Evolutionary conservation across 495 filamentous ascomycete genomes (phyloP).

Genomic region (Trichoderma reesei): DNA sequence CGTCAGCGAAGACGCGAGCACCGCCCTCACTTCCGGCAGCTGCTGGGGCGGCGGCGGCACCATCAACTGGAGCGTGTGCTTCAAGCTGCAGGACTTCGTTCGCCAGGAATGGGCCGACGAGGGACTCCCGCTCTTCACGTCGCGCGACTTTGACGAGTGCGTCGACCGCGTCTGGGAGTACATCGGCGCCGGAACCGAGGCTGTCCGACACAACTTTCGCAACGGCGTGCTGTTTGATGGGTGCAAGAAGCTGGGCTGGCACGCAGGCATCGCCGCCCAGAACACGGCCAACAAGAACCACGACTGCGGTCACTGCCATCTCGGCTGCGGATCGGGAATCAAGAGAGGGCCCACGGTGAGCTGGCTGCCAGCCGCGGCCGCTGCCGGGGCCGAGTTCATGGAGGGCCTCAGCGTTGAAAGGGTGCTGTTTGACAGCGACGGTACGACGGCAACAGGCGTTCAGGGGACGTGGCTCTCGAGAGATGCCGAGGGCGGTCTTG

Average conservation of each 20-base stretch:
- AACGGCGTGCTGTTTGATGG: slow-evolving; percentile 67
- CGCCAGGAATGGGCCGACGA: slow-evolving; percentile 71
- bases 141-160: slow-evolving; percentile 61
- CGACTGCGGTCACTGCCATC: slow-evolving; percentile 67
- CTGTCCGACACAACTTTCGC: slow-evolving; percentile 58
- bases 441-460: slow-evolving; percentile 56
- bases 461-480: slow-evolving; percentile 64
- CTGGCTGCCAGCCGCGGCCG: slow-evolving; percentile 69
- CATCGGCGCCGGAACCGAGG: slow-evolving; percentile 67
- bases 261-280: slow-evolving; percentile 61
- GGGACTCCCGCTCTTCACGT: slow-evolving; percentile 69
- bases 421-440: slow-evolving; percentile 54
- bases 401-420: slow-evolving; percentile 65
- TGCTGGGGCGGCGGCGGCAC: slow-evolving; percentile 83
- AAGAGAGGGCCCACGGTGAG: slow-evolving; percentile 72
- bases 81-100: slow-evolving; percentile 74
- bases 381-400: slow-evolving; percentile 64
- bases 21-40: slow-evolving; percentile 55
- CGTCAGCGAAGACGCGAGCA: slow-evolving; percentile 51
- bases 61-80: slow-evolving; percentile 77
- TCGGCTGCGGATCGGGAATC: slow-evolving; percentile 61
- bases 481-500: slow-evolving; percentile 48
- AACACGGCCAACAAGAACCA: slow-evolving; percentile 65
- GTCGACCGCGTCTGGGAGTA: slow-evolving; percentile 52
- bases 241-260: slow-evolving; percentile 62